Conservation (phyloP, 2,329 filamentous ascomycete species). For the Cryphonectria japonica region DNA sequence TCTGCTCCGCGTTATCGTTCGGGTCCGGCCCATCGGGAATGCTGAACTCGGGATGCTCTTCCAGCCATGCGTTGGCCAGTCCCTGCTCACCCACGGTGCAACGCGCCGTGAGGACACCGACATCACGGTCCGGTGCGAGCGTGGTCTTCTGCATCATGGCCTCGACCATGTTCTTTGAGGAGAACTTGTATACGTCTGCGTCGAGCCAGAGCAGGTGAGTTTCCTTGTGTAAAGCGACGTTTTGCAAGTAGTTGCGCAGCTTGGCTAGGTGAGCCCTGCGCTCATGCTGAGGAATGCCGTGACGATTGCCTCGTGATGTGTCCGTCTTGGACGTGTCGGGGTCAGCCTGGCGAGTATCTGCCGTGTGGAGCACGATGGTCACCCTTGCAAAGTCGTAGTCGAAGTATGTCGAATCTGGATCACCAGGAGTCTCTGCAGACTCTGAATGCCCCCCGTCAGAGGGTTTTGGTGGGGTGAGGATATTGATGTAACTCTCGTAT, state of each 20-base stretch:
- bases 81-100: constrained; percentile 6
- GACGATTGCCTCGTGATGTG: not conserved
- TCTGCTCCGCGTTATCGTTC: not conserved
- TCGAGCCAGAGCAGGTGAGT: constrained; percentile 12
- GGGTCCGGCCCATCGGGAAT: not conserved
- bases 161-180: constrained; percentile 1
- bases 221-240: not conserved
- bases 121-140: not conserved
- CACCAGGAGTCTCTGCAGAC: not conserved
- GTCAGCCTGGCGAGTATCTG: not conserved
- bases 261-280: constrained; percentile 5
- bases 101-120: constrained; percentile 7
- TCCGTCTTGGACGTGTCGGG: not conserved
- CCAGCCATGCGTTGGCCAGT: not conserved
- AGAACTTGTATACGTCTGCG: constrained; percentile 12
- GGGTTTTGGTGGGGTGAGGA: not conserved
- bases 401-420: not conserved
- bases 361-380: not conserved
- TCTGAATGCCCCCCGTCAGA: not conserved
- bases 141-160: constrained; percentile 9
- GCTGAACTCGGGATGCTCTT: not conserved
- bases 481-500: not conserved
- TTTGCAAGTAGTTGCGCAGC: constrained; percentile 12
- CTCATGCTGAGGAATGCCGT: constrained; percentile 2
- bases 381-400: not conserved